Conservation (phyloP, 2,329 filamentous ascomycete genomes). For the Sporothrix humicola region DNA sequence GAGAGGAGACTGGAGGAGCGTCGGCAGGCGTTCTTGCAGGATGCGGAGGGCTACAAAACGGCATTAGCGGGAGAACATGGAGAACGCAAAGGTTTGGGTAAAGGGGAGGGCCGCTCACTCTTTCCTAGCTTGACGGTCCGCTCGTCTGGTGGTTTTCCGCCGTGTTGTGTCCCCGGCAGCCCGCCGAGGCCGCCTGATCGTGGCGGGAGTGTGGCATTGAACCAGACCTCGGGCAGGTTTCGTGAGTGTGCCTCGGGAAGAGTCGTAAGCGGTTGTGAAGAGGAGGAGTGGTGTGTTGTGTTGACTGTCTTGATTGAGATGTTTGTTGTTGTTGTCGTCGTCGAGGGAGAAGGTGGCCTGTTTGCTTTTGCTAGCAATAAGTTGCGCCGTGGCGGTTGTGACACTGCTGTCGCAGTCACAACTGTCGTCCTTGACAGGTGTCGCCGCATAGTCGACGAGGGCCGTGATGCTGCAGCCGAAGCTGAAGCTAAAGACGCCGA, state of each 20-base stretch:
- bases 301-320: no score
- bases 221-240: constrained; percentile 51
- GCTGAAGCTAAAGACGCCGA: neutral
- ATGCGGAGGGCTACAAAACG: constrained; percentile 65
- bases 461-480: neutral
- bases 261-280: constrained; percentile 36
- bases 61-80: neutral
- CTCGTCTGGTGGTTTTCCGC: constrained; percentile 52
- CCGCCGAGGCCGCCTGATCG: neutral
- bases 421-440: constrained; percentile 4
- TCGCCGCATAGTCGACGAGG: neutral
- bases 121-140: constrained; percentile 67
- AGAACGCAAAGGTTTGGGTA: no score
- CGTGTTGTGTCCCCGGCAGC: constrained; percentile 35
- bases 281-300: neutral
- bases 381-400: constrained; percentile 34
- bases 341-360: constrained; percentile 8
- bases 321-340: neutral
- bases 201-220: constrained; percentile 49
- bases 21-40: constrained; percentile 70
- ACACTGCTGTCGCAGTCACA: neutral
- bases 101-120: constrained; percentile 53
- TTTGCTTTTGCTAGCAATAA: constrained; percentile 34
- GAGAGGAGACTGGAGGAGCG: constrained; percentile 68
- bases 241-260: constrained; percentile 41